These are phyloP conservation scores for Xylariaceae sp. DNA, from an alignment of 2,329 filamentous ascomycete species.

Conservation along the genomic window DNA sequence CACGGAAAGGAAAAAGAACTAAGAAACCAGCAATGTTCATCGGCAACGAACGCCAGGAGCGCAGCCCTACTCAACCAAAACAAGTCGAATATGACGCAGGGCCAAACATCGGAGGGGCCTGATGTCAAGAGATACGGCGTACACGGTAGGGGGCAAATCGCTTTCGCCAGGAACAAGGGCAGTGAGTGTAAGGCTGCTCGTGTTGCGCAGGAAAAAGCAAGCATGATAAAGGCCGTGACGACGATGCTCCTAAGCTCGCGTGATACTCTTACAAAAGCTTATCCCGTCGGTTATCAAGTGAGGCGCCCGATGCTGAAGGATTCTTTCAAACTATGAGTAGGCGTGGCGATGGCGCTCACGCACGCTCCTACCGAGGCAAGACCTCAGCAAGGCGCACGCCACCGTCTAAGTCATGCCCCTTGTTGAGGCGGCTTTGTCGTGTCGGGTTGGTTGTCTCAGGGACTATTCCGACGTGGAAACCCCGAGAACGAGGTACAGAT, in stretches of 20 bases:
- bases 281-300: neutral
- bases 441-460: neutral
- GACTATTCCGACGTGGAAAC: neutral
- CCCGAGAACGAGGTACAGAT: neutral
- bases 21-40: neutral
- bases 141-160: constrained; percentile 14
- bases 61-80: neutral
- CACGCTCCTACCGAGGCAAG: neutral
- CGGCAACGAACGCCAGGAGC: neutral
- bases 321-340: neutral
- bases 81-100: constrained; percentile 29
- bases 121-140: neutral
- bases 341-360: neutral
- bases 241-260: constrained; percentile 38
- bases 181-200: constrained; percentile 45
- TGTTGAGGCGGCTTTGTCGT: neutral
- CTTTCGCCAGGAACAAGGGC: constrained; percentile 42
- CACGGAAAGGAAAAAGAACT: neutral
- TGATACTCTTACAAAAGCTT: constrained; percentile 20
- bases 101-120: constrained; percentile 27
- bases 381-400: neutral
- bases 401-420: neutral
- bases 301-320: neutral
- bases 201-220: constrained; percentile 38
- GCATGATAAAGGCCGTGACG: constrained; percentile 28